Percentiles rank a stretch among this genome's conserved stretches.
phyloP scores from a whole-genome alignment of 2,329 filamentous ascomycete species.

The Penicillium sp. region DNA sequence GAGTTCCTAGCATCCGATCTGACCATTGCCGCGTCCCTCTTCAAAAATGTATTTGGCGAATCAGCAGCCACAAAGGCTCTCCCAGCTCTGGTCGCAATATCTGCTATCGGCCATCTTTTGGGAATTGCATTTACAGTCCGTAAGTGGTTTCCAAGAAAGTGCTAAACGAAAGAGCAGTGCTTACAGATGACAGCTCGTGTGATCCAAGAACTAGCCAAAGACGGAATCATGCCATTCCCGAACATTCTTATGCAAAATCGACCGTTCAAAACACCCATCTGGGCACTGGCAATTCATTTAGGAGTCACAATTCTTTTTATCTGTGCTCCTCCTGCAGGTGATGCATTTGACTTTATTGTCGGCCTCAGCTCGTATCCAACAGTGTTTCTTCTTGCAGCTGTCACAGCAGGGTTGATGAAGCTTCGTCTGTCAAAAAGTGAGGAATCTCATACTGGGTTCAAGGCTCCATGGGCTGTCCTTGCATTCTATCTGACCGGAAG shows the following conservation, averaged over 20 bases:
- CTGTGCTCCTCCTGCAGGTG: constrained; percentile 25
- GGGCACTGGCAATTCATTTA: constrained; percentile 18
- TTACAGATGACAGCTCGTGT: constrained; percentile 17
- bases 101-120: constrained; percentile 26
- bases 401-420: constrained; percentile 23
- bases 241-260: constrained; percentile 25
- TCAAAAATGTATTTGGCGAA: constrained; percentile 45
- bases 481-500: constrained; percentile 20
- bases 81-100: constrained; percentile 24
- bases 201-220: constrained; percentile 27
- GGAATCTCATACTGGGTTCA: constrained; percentile 14
- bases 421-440: constrained; percentile 11
- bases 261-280: constrained; percentile 23
- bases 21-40: constrained; percentile 56
- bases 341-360: constrained; percentile 27
- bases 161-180: neutral
- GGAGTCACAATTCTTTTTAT: constrained; percentile 24
- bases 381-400: constrained; percentile 16
- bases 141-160: constrained; percentile 2
- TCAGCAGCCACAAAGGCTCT: constrained; percentile 22
- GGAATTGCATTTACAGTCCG: constrained; percentile 24
- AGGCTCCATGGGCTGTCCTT: constrained; percentile 18
- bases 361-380: constrained; percentile 22
- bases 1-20: constrained; percentile 54
- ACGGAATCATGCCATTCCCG: constrained; percentile 27